Evolutionary conservation across 2,329 filamentous ascomycete genomes (phyloP).

Genomic region (Pseudogymnoascus sp.): DNA sequence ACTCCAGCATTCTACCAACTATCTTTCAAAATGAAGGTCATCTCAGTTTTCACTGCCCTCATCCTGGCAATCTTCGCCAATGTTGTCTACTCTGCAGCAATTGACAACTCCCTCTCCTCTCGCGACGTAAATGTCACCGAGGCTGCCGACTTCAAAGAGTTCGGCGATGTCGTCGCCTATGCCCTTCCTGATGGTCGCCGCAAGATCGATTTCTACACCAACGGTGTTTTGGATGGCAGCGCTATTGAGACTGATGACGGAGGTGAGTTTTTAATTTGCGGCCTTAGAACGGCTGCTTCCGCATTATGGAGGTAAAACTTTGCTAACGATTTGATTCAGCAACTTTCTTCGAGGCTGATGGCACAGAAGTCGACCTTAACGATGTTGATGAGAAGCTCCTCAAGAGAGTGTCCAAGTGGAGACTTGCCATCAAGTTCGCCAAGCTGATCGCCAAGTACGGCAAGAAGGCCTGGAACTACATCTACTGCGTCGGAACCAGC

Average conservation of each 20-base stretch:
- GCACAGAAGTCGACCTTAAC: not conserved
- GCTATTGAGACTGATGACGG: conserved; percentile 1
- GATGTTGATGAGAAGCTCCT: not conserved
- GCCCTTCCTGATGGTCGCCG: not conserved
- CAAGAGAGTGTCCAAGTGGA: conserved; percentile 1
- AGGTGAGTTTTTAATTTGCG: not conserved
- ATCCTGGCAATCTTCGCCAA: not conserved
- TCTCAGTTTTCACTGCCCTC: not conserved
- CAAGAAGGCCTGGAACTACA: conserved; percentile 5
- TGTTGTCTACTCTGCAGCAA: not conserved
- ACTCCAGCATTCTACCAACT: not conserved
- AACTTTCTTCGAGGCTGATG: not conserved
- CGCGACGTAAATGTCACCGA: not conserved
- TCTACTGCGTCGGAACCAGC: not conserved
- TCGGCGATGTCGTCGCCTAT: conserved; percentile 11
- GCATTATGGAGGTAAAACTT: not conserved
- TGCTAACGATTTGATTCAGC: not conserved
- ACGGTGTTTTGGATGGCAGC: not conserved
- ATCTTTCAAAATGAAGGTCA: not conserved
- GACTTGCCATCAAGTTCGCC: conserved; percentile 1
- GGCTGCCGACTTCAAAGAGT: not conserved
- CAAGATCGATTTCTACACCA: not conserved
- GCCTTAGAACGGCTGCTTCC: not conserved
- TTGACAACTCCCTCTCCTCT: not conserved
- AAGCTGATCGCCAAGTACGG: not conserved